Evolutionary conservation across 352 stramenopile genomes (phyloP), one percentile per base, ranked within the genome.

Genomic region (Peronospora destructor): DNA sequence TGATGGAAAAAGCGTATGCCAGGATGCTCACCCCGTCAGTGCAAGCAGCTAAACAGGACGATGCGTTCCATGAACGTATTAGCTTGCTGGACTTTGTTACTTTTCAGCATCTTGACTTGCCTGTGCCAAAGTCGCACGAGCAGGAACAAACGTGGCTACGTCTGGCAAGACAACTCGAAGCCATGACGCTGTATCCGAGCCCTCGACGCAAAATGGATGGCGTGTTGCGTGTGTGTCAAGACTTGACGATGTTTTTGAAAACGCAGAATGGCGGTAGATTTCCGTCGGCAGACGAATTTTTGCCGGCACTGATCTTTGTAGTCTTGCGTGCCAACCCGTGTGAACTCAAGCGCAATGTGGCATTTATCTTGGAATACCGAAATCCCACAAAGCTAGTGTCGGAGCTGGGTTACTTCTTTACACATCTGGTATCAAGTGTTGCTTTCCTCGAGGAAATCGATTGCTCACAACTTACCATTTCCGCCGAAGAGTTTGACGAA

Each of bases 341-440:
- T 9, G 62, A 85, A 30, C 64, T 97, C 37, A 84, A 96, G 67
- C 86, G 84, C 13, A 86, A 87, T 17, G 62, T 97, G 17, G 70
- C 83, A 25, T 96, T 84, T 53, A 89, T 97, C 38, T 71, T 94
- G 23, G 74, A 85, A 49, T 95, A 91, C 40, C 75, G 82, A 6
- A 73, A 62, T 43, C 75, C 74, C 4, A 64, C 49, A 1, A 75
- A 84, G 23, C 51, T 97, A 8, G 67, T 95, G 16, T 94, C 85
- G 0, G 87, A 97, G 59, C 81, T 83, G 3, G 86, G 89, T 1
- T 97, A 97, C 43, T 95, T 95, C 45, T 91, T 97, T 53, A 97
- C 90, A 6, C 84, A 97, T 47, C 46, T 97, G 11, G 69, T 88
- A 26, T 91, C 78, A 8, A 87, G 73, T 33, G 64, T 94, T 1